A percentile compares a stretch with the other conserved stretches of the same genome.
phyloP scores from a whole-genome alignment of 306 rosid genomes.

The Rubus parviflorus region DNA sequence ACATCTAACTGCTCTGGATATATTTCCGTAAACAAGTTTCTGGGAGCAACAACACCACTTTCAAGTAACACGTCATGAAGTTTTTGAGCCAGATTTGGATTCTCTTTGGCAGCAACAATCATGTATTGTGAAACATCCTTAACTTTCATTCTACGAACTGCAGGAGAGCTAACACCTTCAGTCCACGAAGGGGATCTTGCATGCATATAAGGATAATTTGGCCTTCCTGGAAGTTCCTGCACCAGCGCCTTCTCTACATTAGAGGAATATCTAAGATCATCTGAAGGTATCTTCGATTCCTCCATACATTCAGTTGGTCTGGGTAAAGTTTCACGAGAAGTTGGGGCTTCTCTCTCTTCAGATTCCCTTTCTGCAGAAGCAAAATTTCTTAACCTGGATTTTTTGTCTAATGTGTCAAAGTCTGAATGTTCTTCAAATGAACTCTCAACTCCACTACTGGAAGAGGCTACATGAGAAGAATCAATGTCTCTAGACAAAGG shows the following conservation, averaged over 20 bases:
- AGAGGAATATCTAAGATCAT: conserved; percentile 37
- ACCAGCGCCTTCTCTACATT: conserved; percentile 42
- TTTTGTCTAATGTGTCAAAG: conserved; percentile 46
- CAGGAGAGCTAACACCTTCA: conserved; percentile 90
- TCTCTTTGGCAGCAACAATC: conserved; percentile 97
- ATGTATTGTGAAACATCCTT: conserved; percentile 91
- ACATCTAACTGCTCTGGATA: conserved; percentile 59
- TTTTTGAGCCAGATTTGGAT: conserved; percentile 87
- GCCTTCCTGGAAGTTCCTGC: conserved; percentile 46
- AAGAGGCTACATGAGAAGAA: conserved; percentile 70
- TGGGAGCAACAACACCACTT: conserved; percentile 95
- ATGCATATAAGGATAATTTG: conserved; percentile 54
- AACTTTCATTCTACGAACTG: conserved; percentile 67
- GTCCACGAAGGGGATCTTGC: conserved; percentile 97
- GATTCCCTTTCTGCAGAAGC: conserved; percentile 45
- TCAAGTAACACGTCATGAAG: conserved; percentile 90
- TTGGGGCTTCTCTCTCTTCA: conserved; percentile 37
- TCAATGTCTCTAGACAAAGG: conserved; percentile 78
- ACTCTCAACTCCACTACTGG: conserved; percentile 82
- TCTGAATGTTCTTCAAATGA: conserved; percentile 68
- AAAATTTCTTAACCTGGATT: conserved; percentile 46
- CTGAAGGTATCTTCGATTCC: conserved; percentile 33
- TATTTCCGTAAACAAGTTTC: conserved; percentile 74
- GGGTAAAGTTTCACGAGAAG: conserved; percentile 19
- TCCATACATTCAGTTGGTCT: conserved; percentile 38